Evolutionary conservation across 352 stramenopile genomes (phyloP).

Genomic region (Phytophthora niederhauseri): DNA sequence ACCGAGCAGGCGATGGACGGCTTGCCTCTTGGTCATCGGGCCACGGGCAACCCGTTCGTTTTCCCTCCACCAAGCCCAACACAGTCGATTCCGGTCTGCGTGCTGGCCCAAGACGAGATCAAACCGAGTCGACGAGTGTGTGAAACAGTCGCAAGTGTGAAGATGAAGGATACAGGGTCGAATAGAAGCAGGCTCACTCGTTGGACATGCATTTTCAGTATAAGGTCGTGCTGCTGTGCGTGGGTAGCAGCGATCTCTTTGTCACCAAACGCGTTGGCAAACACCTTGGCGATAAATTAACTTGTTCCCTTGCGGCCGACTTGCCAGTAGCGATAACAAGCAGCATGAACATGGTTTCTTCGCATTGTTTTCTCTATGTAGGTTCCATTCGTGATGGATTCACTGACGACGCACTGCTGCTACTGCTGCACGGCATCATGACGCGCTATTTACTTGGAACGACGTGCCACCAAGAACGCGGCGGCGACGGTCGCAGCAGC

Average conservation of each 20-base stretch:
- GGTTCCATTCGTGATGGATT: not conserved
- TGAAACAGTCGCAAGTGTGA: slow-evolving; percentile 17
- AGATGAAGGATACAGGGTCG: slow-evolving; percentile 30
- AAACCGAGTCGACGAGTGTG: slow-evolving; percentile 24
- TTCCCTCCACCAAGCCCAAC: slow-evolving; percentile 16
- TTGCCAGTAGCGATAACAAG: no score
- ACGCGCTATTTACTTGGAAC: slow-evolving; percentile 34
- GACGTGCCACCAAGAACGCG: slow-evolving; percentile 52
- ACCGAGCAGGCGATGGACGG: slow-evolving; percentile 10
- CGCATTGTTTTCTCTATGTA: slow-evolving; percentile 31
- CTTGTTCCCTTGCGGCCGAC: no score
- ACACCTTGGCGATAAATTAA: not conserved
- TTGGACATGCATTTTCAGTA: slow-evolving; percentile 27
- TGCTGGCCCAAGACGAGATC: slow-evolving; percentile 25
- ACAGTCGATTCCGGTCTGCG: slow-evolving; percentile 20
- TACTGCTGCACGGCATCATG: slow-evolving; percentile 1
- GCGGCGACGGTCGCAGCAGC: slow-evolving; percentile 40
- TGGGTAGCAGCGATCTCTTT: slow-evolving; percentile 1
- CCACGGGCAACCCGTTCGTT: slow-evolving; percentile 11
- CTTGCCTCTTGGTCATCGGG: slow-evolving; percentile 34
- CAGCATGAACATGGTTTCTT: slow-evolving; percentile 8
- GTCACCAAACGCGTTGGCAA: slow-evolving; percentile 1
- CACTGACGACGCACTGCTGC: slow-evolving; percentile 8
- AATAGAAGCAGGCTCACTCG: slow-evolving; percentile 39
- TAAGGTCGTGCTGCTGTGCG: slow-evolving; percentile 16